Evolutionary conservation across 2,329 filamentous ascomycete genomes (phyloP), one percentile per base, ranked within the genome.

Genomic region (Diaporthe ilicicola): DNA sequence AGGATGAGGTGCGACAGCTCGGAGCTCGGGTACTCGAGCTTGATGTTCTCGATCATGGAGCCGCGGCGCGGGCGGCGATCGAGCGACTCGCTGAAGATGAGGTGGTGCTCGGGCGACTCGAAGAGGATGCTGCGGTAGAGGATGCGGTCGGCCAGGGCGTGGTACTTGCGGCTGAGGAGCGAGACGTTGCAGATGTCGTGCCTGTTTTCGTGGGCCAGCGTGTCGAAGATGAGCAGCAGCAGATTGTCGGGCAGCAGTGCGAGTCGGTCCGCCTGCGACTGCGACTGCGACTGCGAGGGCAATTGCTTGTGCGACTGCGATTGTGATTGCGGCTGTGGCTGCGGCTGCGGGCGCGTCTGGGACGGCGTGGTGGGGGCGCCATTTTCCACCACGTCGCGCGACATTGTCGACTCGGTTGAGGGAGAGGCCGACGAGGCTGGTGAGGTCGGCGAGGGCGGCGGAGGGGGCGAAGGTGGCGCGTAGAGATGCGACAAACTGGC

Each of bases 31-130:
- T 86, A 86, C 34, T 82, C 82, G 39, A 87, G 79, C 73, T 80
- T 81, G 71, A 85, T 79, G 73, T 81, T 81, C 61, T 84, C 79
- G 70, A 86, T 86, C 66, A 83, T 78, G 2, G 84, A 86, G 17
- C 84, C 85, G 24, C 85, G 83, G 51, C 85, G 81, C 7, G 83
- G 84, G 2, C 85, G 80, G 54, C 83, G 82, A 15, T 75, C 78
- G 22, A 87, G 83, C 12, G 84, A 85, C 76, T 86, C 79, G 74
- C 83, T 84, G 75, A 86, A 87, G 67, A 82, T 80, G 17, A 86
- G 78, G 73, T 87, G 85, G 27, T 85, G 81, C 73, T 85, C 82
- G 0, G 84, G 84, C 37, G 80, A 81, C 46, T 84, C 78, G 77
- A 86, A 87, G 27, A 80, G 81, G 2, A 86, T 82, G 5, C 79